Conservation (phyloP, 2,329 filamentous ascomycete genomes). For the Didymella pomorum region DNA sequence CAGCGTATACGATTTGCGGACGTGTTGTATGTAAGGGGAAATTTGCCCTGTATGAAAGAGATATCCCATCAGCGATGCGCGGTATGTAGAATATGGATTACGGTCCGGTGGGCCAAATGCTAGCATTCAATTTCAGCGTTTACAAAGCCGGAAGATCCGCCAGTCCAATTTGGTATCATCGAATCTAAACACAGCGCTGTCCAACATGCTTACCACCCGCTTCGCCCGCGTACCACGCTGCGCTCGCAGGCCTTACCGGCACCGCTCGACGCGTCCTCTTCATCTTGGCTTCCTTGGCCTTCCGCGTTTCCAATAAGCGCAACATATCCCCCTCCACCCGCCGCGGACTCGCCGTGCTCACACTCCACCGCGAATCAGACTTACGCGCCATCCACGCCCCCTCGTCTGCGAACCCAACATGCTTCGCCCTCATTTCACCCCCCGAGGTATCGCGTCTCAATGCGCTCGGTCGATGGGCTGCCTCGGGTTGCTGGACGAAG, state of each 20-base stretch:
- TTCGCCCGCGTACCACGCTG: constrained; percentile 18
- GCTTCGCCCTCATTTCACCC: constrained; percentile 15
- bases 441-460: not conserved
- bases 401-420: constrained; percentile 17
- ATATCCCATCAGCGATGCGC: constrained; percentile 24
- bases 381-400: constrained; percentile 26
- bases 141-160: not conserved
- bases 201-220: not conserved
- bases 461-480: not conserved
- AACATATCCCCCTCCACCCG: constrained; percentile 20
- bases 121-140: constrained; percentile 21
- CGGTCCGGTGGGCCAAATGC: constrained; percentile 14
- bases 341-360: constrained; percentile 6
- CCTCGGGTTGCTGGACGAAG: not conserved
- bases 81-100: constrained; percentile 20
- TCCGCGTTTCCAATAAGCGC: constrained; percentile 29
- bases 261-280: constrained; percentile 24
- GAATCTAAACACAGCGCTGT: not conserved
- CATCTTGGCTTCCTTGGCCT: constrained; percentile 27
- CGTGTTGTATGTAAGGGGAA: constrained; percentile 13
- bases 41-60: constrained; percentile 9
- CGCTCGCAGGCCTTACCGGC: constrained; percentile 30
- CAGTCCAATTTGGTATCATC: not conserved
- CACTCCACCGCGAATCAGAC: constrained; percentile 23
- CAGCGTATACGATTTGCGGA: constrained; percentile 30